Percentiles rank a stretch among this genome's conserved stretches.
Evolutionary conservation across 1,284 basidiomycete genomes (phyloP).

Genomic region (Psilocybe mexicana): DNA sequence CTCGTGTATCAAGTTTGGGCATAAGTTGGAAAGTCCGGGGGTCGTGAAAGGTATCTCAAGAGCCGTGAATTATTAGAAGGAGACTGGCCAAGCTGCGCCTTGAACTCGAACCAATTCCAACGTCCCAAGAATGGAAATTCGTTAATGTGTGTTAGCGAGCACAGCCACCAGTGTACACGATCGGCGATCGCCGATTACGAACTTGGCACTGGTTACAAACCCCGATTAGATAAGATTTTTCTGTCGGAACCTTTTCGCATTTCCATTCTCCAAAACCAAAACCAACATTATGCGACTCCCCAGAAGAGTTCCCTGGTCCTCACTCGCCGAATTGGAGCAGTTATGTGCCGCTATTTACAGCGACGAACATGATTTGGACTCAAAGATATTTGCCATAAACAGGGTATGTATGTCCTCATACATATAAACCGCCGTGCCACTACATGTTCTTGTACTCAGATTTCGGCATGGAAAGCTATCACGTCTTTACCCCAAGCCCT

Average conservation of each 20-base stretch:
- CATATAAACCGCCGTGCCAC: slow-evolving; percentile 11
- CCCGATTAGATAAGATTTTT: slow-evolving; percentile 11
- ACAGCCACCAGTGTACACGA: slow-evolving; percentile 13
- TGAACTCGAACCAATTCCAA: slow-evolving; percentile 20
- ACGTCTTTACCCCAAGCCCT: slow-evolving; percentile 74
- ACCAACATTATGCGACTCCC: slow-evolving; percentile 66
- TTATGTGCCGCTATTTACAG: slow-evolving; percentile 81
- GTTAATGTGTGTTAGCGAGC: slow-evolving; percentile 6
- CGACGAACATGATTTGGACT: slow-evolving; percentile 58
- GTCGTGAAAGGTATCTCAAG: slow-evolving; percentile 29
- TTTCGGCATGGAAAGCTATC: slow-evolving; percentile 75
- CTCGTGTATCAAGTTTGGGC: slow-evolving; percentile 43
- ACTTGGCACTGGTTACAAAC: background rate
- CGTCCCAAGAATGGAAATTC: slow-evolving; percentile 20
- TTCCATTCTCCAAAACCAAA: slow-evolving; percentile 6
- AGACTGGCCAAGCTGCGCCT: background rate
- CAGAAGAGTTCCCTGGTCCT: slow-evolving; percentile 83
- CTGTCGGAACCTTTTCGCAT: slow-evolving; percentile 8
- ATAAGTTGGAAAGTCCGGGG: slow-evolving; percentile 26
- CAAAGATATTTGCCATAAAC: slow-evolving; percentile 66
- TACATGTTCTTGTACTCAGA: slow-evolving; percentile 40
- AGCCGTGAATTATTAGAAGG: slow-evolving; percentile 22
- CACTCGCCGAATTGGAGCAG: slow-evolving; percentile 74
- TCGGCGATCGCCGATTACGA: background rate
- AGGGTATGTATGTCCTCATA: slow-evolving; percentile 52